Conservation (phyloP, 768 basidiomycete genomes). For the Holtermanniella nyarrowii region DNA sequence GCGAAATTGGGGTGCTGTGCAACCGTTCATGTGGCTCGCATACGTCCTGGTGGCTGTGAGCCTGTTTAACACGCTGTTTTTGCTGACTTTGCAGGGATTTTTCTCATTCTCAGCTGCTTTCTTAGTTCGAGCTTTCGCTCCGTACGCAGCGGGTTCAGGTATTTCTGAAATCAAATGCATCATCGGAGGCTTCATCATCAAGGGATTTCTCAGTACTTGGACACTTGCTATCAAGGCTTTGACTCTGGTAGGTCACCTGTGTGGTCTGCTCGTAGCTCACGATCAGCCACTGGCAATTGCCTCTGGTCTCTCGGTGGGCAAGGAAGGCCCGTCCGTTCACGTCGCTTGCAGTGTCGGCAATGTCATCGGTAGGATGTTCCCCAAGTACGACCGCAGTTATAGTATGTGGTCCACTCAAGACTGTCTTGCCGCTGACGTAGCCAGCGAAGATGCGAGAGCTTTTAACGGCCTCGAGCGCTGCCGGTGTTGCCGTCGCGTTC, state of each 20-base stretch:
- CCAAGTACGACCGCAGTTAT: conserved; percentile 74
- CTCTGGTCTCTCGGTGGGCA: conserved; percentile 91
- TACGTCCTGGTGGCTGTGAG: conserved; percentile 85
- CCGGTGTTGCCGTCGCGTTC: conserved; percentile 96
- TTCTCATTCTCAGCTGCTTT: conserved; percentile 84
- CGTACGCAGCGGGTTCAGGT: conserved; percentile 93
- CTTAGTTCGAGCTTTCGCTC: conserved; percentile 77
- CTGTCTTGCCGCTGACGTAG: conserved; percentile 8
- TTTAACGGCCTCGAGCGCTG: conserved; percentile 87
- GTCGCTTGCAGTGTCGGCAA: conserved; percentile 90
- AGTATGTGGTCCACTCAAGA: conserved; percentile 46
- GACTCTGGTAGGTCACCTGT: conserved; percentile 57
- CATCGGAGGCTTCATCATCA: conserved; percentile 91
- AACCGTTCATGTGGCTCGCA: conserved; percentile 57
- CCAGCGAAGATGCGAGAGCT: conserved; percentile 63
- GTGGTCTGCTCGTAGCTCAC: background rate
- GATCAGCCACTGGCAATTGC: conserved; percentile 86
- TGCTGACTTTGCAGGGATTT: conserved; percentile 47
- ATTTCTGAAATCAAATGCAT: conserved; percentile 99
- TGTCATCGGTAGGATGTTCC: conserved; percentile 75
- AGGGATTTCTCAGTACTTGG: conserved; percentile 79
- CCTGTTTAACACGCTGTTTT: conserved; percentile 9
- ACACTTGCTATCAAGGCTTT: conserved; percentile 91
- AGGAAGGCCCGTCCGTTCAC: conserved; percentile 97
- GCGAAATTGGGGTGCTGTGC: conserved; percentile 73